Base-by-base conservation (phyloP, 257 asterid species). In the Perilla frutescens region DNA sequence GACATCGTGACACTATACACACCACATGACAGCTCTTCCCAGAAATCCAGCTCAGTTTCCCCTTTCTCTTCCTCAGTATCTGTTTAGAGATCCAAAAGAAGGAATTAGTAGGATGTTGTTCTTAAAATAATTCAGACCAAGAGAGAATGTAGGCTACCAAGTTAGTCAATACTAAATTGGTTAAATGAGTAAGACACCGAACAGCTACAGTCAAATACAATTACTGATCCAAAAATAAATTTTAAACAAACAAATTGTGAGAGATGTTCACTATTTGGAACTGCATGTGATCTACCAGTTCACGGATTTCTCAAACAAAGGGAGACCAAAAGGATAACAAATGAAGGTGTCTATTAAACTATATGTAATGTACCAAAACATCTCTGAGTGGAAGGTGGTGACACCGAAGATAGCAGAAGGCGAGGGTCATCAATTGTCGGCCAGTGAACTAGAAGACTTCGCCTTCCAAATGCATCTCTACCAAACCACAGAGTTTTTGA, bases 21-120 rank as follows among this genome's bases (percentile, higher is more conserved):
- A 48, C 98, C 98, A 82, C 99, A 94, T n/a, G 93, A 78, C 67
- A 94, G 91, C 82, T 94, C 99, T 83, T 88, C 96, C 99, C 99
- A 94, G 82, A 86, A 91, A 82, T 81, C 81, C 68, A 60, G 64
- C 63, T 79, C 86, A 72, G 68, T 76, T 59, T 50, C 84, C 54
- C 68, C 91, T 7, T 80, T 74, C 69, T 71, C 90, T 61, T 85
- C 84, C 58, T 68, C 79, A 61, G 50, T 40, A 58, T 85, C 96
- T 87, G 84, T 76, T 70, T 66, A 47, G 6, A 71, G 34, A 67
- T 47, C 69, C 47, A 31, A 81, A 53, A 39, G 39, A 50, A 68
- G 40, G 61, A 31, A 48, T 79, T 50, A 68, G 60, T 31, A 56
- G 40, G 67, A 67, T 13, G 61, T 70, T 77, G 43, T 44, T 58